Evolutionary conservation across 2,329 filamentous ascomycete genomes (phyloP).

Genomic region (Eutypella sp.): DNA sequence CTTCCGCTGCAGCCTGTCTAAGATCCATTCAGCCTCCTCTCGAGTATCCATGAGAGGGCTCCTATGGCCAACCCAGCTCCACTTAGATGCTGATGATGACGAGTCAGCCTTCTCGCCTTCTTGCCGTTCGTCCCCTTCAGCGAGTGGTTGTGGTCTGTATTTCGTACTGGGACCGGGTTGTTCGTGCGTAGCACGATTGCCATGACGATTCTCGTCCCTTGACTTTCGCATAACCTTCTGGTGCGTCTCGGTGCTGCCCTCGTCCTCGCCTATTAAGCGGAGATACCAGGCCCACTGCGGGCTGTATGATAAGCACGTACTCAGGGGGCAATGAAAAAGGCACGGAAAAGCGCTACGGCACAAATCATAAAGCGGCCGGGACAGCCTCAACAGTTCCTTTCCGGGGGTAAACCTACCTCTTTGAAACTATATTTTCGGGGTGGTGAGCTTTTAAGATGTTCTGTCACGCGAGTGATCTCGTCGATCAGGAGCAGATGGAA

Average conservation of each 20-base stretch:
- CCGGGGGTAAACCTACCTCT: constrained; percentile 7
- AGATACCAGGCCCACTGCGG: constrained; percentile 86
- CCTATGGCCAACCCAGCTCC: constrained; percentile 69
- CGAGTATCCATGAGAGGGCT: constrained; percentile 66
- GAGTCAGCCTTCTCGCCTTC: too few relatives aligned
- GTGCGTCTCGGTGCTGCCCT: constrained; percentile 46
- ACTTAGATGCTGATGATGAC: constrained; percentile 37
- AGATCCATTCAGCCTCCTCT: constrained; percentile 68
- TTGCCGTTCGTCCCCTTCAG: constrained; percentile 4
- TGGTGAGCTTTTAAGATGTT: constrained; percentile 54
- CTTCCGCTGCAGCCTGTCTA: constrained; percentile 56
- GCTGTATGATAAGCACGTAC: constrained; percentile 19
- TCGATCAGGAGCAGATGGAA: constrained; percentile 64
- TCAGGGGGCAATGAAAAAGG: background rate
- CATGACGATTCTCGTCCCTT: background rate
- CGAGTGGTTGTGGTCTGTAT: constrained; percentile 1
- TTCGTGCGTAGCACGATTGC: constrained; percentile 11
- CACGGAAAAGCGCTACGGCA: background rate
- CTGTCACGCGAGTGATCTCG: constrained; percentile 63
- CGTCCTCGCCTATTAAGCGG: constrained; percentile 66
- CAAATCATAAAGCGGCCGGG: background rate
- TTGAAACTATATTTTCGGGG: constrained; percentile 64
- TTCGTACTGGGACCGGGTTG: constrained; percentile 3
- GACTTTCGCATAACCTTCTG: constrained; percentile 26
- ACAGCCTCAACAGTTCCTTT: background rate